phyloP scores from a whole-genome alignment of 345 rosid species.

The Excoecaria agallocha region DNA sequence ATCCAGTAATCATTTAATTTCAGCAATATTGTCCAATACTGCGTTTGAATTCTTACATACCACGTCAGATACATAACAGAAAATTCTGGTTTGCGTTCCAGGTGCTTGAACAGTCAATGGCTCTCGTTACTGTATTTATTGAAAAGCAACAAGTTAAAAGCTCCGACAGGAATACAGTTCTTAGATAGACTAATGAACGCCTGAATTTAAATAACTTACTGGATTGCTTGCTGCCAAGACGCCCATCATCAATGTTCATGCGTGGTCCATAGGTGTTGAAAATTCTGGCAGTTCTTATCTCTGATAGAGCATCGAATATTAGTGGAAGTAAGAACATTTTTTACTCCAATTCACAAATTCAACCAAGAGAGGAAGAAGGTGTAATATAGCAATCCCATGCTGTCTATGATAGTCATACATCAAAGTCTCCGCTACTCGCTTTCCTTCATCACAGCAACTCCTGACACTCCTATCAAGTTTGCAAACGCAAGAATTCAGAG shows the following conservation, averaged over 20 bases:
- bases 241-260: slow-evolving; percentile 95
- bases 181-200: background rate
- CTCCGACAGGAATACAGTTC: background rate
- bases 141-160: slow-evolving; percentile 4
- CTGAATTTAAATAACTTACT: slow-evolving; percentile 36
- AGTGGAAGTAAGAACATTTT: background rate
- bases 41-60: slow-evolving; percentile 33
- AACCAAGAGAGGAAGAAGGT: background rate
- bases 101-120: slow-evolving; percentile 89
- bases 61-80: slow-evolving; percentile 96
- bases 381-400: slow-evolving; percentile 71
- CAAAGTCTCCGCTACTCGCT: slow-evolving; percentile 87
- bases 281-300: slow-evolving; percentile 83
- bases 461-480: slow-evolving; percentile 59
- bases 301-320: slow-evolving; percentile 26
- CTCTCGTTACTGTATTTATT: slow-evolving; percentile 57
- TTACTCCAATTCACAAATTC: background rate
- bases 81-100: slow-evolving; percentile 95
- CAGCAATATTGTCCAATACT: background rate
- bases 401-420: slow-evolving; percentile 97
- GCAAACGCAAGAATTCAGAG: background rate
- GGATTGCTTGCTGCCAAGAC: slow-evolving; percentile 91
- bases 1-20: background rate
- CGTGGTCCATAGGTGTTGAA: slow-evolving; percentile 97
- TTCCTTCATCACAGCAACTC: slow-evolving; percentile 95